These are phyloP conservation scores for Afroboletus lepidellus DNA, from an alignment of 1,284 basidiomycete species.

Conservation along the genomic window DNA sequence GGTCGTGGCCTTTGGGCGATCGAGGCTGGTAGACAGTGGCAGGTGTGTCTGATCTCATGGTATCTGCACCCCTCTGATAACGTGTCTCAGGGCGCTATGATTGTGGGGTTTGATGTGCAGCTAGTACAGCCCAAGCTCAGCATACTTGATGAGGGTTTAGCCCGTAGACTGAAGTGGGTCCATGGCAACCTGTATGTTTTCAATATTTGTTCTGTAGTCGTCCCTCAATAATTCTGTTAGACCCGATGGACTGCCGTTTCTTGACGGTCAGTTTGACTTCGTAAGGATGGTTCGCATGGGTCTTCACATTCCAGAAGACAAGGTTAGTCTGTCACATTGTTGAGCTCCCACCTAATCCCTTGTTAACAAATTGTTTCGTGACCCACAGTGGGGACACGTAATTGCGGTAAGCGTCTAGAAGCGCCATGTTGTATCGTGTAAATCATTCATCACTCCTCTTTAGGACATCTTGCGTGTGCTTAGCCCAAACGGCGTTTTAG, in stretches of 20 bases:
- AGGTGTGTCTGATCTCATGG: constrained; percentile 40
- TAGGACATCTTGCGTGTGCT: constrained; percentile 68
- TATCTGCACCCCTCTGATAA: constrained; percentile 7
- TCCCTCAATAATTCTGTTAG: constrained; percentile 35
- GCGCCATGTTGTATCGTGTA: constrained; percentile 11
- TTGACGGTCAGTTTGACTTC: constrained; percentile 56
- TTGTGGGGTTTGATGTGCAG: constrained; percentile 61
- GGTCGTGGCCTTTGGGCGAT: constrained; percentile 77
- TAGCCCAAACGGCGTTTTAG: constrained; percentile 58
- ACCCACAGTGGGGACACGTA: constrained; percentile 48
- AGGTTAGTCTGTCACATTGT: constrained; percentile 40
- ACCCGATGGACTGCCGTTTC: constrained; percentile 61
- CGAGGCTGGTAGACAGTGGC: constrained; percentile 63
- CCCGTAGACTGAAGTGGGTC: constrained; percentile 58
- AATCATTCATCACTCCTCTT: constrained; percentile 9
- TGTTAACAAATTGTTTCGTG: constrained; percentile 14
- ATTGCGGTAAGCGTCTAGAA: constrained; percentile 42
- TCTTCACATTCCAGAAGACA: constrained; percentile 68
- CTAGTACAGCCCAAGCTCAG: constrained; percentile 56
- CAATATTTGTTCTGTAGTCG: background rate
- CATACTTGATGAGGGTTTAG: constrained; percentile 38
- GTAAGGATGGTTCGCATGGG: constrained; percentile 63
- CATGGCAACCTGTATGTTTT: constrained; percentile 60
- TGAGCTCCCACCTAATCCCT: constrained; percentile 1
- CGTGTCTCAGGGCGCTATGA: constrained; percentile 45